Base-by-base conservation (phyloP, 1,284 basidiomycete species). In the Cryptococcus deneoformans region DNA sequence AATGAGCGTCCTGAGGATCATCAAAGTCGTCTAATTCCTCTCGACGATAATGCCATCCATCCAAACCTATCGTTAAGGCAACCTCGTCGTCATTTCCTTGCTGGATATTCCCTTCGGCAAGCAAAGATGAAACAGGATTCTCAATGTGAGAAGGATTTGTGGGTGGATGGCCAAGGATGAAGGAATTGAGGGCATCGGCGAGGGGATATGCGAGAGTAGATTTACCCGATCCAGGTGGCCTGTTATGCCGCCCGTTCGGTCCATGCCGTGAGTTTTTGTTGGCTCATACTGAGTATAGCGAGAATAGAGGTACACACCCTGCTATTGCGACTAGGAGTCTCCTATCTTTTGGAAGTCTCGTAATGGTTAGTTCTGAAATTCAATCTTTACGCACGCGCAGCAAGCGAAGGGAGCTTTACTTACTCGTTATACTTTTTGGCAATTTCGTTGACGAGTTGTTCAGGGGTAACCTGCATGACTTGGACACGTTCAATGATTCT, bases 31-130 rank as follows among this genome's bases (percentile, higher is more conserved):
- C 75, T n/a, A 82, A 68, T 49, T 73, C 65, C 0, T 64, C 67
- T 7, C 79, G 69, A 7, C 79, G 64, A 47, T 72, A 71, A 66
- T 83, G 82, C 80, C 80, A 82, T 1, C 81, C 81, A 56, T 82
- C 81, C 61, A 81, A 71, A 5, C 80, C 77, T 11, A 82, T 79
- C 29, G 77, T 77, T 20, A 80, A 66, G 5, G 79, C 78, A 0
- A 67, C 42, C 16, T 66, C 60, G 14, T 56, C 58, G 20, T 43
- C 56, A n/a, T 57, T 46, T 14, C 59, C 56, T 35, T 54, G 59
- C 2, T 45, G 10, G 5, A 34, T 29, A n/a, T 42, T 50, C 6
- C 51, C 40, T 46, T 57, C 56, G 7, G 56, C 59, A 9, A 57
- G 29, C 8, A 46, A 37, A 4, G 45, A 36, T 10, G 45, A 35